These are phyloP conservation scores for Monilinia laxa DNA, from an alignment of 2,329 filamentous ascomycete species.

Conservation along the genomic window DNA sequence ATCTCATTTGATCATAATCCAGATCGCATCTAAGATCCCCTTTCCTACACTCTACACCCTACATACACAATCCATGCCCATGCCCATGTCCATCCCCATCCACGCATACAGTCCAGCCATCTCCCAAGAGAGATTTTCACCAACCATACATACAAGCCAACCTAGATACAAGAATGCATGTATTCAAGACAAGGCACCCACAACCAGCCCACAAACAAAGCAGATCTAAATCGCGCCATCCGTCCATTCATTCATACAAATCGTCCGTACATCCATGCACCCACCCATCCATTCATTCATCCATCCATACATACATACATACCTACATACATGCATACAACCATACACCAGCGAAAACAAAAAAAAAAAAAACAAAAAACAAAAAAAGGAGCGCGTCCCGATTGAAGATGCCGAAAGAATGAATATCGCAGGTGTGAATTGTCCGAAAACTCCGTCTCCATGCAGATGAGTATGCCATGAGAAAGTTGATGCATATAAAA, in stretches of 20 bases:
- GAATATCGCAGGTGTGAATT: neutral
- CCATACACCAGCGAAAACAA: neutral
- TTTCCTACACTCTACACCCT: neutral
- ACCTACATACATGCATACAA: neutral
- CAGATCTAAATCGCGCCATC: no score
- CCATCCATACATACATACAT: neutral
- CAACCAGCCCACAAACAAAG: no score
- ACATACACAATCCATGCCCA: neutral
- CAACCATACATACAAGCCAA: neutral
- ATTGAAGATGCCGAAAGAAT: neutral
- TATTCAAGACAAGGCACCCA: neutral
- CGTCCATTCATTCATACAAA: no score
- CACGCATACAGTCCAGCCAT: neutral
- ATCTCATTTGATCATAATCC: neutral
- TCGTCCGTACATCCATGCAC: no score
- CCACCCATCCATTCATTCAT: neutral
- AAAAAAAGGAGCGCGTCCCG: neutral
- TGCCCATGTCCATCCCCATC: neutral
- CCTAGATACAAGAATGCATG: neutral
- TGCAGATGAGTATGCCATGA: neutral
- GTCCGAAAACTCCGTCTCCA: constrained; percentile 10
- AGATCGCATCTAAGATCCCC: neutral
- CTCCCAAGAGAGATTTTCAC: neutral
- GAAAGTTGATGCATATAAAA: neutral
- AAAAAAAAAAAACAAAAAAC: no score